A percentile compares a stretch with the other conserved stretches of the same genome.
Evolutionary conservation across 306 rosid species (phyloP).

Genomic region (Cercis canadensis): DNA sequence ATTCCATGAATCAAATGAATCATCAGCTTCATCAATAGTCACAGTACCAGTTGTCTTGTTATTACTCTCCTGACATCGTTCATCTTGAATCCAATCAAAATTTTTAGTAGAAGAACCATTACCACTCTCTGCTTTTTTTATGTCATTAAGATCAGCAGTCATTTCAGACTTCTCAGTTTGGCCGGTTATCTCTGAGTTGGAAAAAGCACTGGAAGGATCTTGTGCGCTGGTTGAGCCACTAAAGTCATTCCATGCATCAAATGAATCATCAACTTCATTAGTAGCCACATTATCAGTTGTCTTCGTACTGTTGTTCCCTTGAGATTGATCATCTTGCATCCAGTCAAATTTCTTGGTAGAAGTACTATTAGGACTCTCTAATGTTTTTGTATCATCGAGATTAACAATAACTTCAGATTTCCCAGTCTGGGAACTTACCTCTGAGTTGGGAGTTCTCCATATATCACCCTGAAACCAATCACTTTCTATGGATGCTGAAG

Average conservation of each 20-base stretch:
- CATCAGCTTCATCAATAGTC: constrained; percentile 39
- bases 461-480: constrained; percentile 73
- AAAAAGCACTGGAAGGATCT: constrained; percentile 48
- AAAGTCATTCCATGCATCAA: constrained; percentile 71
- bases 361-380: constrained; percentile 37
- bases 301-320: constrained; percentile 45
- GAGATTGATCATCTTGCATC: constrained; percentile 61
- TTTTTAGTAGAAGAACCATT: constrained; percentile 42
- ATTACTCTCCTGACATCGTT: constrained; percentile 48
- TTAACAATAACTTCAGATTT: constrained; percentile 49
- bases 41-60: constrained; percentile 42
- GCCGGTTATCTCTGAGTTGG: constrained; percentile 43
- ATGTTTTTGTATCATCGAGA: constrained; percentile 37
- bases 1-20: constrained; percentile 69
- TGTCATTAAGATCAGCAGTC: constrained; percentile 41
- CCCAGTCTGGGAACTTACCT: constrained; percentile 42
- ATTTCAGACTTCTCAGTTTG: constrained; percentile 47
- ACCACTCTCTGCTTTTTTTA: constrained; percentile 42
- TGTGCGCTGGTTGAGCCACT: constrained; percentile 47
- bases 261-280: constrained; percentile 44
- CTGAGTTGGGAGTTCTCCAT: constrained; percentile 53
- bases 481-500: constrained; percentile 47
- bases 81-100: constrained; percentile 62
- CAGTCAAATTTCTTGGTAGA: constrained; percentile 49
- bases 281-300: constrained; percentile 40